Conservation (phyloP, 441 rosid species). For the Adansonia gregorii region DNA sequence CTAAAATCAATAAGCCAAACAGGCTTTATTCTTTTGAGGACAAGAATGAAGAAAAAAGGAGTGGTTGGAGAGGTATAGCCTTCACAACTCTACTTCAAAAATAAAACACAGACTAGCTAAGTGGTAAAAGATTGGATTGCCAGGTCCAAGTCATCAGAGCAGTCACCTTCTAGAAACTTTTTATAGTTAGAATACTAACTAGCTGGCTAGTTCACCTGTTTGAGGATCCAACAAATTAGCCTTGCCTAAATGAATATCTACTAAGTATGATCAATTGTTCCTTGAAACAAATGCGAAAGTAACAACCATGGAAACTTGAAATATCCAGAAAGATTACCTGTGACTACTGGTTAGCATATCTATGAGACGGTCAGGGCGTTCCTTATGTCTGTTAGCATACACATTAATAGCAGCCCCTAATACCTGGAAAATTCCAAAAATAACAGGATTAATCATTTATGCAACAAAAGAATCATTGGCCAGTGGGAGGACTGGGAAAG, state of each 20-base stretch:
- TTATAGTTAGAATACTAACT: neutral
- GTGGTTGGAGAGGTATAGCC: neutral
- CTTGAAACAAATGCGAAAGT: neutral
- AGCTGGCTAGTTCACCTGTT: conserved; percentile 11
- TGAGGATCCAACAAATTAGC: conserved; percentile 13
- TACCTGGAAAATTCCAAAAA: conserved; percentile 56
- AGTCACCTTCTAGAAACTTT: neutral
- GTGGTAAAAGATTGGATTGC: conserved; percentile 15
- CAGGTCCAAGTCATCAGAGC: neutral
- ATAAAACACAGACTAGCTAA: neutral
- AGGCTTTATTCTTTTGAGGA: neutral
- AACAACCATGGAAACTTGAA: conserved; percentile 15
- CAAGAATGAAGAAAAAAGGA: neutral
- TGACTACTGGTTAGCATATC: conserved; percentile 98
- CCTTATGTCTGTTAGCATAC: conserved; percentile 96
- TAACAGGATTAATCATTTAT: conserved; percentile 20
- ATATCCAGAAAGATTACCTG: conserved; percentile 49
- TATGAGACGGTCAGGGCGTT: conserved; percentile 95
- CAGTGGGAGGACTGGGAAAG: neutral
- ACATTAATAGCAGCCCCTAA: conserved; percentile 96
- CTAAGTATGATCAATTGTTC: neutral
- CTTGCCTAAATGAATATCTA: neutral
- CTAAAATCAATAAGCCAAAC: conserved; percentile 13
- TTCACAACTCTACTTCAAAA: neutral
- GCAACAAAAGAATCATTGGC: conserved; percentile 21